phyloP scores from a whole-genome alignment of 75 land plant species.

The Picea glauca region DNA sequence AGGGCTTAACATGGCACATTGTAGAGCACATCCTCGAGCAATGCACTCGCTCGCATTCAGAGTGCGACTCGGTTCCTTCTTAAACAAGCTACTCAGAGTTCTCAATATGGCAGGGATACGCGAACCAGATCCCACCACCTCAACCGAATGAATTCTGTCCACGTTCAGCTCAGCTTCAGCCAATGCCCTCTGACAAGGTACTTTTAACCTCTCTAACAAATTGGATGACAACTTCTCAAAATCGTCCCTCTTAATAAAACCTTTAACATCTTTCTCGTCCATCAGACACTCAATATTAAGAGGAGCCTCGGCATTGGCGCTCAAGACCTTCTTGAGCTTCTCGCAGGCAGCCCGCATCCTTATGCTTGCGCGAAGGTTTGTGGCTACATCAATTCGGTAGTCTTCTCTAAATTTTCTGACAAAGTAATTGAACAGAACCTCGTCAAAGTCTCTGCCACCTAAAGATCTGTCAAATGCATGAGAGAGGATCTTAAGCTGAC shows the following conservation, averaged over 20 bases:
- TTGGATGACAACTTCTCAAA: conserved; percentile 65
- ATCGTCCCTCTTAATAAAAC: conserved; percentile 84
- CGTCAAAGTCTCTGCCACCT: conserved; percentile 87
- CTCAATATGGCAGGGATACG: conserved; percentile 74
- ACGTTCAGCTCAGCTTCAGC: conserved; percentile 46
- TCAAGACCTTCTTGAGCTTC: conserved; percentile 83
- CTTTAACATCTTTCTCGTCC: conserved; percentile 89
- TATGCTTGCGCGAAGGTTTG: conserved; percentile 60
- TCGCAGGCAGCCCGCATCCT: conserved; percentile 68
- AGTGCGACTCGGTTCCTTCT: conserved; percentile 70
- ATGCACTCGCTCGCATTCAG: conserved; percentile 92
- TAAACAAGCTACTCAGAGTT: conserved; percentile 46
- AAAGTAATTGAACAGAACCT: conserved; percentile 61
- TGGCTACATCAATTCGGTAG: conserved; percentile 55
- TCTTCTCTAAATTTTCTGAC: conserved; percentile 55
- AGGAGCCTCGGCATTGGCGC: conserved; percentile 74
- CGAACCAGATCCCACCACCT: conserved; percentile 93
- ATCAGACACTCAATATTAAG: conserved; percentile 79
- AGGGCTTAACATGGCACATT: conserved; percentile 96
- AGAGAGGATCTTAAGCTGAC: conserved; percentile 66
- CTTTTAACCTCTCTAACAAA: conserved; percentile 53
- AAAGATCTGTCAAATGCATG: conserved; percentile 68
- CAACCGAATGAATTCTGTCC: conserved; percentile 57
- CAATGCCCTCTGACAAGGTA: conserved; percentile 67
- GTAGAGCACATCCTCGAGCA: conserved; percentile 91